Conservation (phyloP, 179 eudicot species). For the Beta lomatogona region DNA sequence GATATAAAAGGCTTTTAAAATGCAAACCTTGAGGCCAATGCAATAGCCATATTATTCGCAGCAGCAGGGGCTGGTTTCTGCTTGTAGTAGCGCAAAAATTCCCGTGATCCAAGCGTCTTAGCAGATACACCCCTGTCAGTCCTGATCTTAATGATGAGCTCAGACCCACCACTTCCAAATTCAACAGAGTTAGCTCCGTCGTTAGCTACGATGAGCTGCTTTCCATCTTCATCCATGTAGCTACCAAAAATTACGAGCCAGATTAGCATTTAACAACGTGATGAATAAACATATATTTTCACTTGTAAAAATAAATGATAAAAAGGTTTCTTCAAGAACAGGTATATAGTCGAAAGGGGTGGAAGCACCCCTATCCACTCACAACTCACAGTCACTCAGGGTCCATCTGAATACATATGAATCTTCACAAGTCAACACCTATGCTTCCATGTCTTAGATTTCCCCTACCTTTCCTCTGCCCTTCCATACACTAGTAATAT, state of each 20-base stretch:
- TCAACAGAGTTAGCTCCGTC: conserved; percentile 52
- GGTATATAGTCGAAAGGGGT: neutral
- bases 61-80: conserved; percentile 90
- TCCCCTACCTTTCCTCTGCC: neutral
- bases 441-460: neutral
- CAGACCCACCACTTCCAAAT: conserved; percentile 82
- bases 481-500: neutral
- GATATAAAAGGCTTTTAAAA: neutral
- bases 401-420: neutral
- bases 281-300: neutral
- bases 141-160: conserved; percentile 69
- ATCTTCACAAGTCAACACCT: neutral
- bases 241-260: conserved; percentile 36
- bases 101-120: conserved; percentile 83
- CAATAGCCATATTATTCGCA: conserved; percentile 54
- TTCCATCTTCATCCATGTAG: conserved; percentile 72
- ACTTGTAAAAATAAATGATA: neutral
- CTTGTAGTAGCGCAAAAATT: conserved; percentile 81
- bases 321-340: neutral
- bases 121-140: conserved; percentile 47
- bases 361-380: neutral
- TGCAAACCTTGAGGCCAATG: conserved; percentile 78
- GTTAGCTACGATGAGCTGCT: conserved; percentile 63
- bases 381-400: neutral
- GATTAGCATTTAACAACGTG: conserved; percentile 4